A percentile compares a stretch with the other conserved stretches of the same genome.
Conservation (phyloP, 2,329 filamentous ascomycete genomes). For the Aspergillus sp. region DNA sequence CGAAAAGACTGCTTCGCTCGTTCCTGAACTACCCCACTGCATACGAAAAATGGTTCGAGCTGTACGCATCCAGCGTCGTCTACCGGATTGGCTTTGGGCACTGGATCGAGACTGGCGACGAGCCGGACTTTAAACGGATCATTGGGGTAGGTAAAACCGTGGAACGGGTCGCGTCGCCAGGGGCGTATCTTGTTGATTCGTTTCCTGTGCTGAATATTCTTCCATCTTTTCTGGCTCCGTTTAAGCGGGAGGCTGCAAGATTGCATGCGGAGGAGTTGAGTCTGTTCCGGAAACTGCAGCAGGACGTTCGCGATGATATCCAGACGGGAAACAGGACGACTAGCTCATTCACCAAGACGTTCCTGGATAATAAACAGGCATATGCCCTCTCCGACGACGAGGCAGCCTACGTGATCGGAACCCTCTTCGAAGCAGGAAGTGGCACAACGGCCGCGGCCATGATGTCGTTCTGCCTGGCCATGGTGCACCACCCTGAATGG, state of each 20-base stretch:
- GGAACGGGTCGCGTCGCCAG: background rate
- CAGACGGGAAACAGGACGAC: background rate
- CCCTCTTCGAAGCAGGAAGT: background rate
- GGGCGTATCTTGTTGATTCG: background rate
- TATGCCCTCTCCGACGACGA: background rate
- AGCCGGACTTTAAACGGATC: background rate
- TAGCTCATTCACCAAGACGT: background rate
- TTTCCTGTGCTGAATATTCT: slow-evolving; percentile 39
- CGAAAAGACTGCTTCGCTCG: background rate
- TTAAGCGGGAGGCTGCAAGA: background rate
- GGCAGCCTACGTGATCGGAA: background rate
- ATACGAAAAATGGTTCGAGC: background rate
- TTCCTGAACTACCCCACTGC: background rate
- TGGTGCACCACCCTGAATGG: background rate
- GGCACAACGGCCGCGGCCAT: background rate
- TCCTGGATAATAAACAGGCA: background rate
- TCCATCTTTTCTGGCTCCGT: background rate
- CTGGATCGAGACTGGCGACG: background rate
- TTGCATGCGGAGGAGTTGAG: background rate
- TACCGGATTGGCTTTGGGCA: background rate
- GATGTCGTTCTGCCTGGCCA: background rate
- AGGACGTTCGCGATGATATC: background rate
- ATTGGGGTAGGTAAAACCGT: background rate
- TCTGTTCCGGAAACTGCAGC: background rate
- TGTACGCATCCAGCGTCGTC: background rate